Base-by-base conservation (phyloP, 768 basidiomycete genomes). In the Kwoniella sp. region DNA sequence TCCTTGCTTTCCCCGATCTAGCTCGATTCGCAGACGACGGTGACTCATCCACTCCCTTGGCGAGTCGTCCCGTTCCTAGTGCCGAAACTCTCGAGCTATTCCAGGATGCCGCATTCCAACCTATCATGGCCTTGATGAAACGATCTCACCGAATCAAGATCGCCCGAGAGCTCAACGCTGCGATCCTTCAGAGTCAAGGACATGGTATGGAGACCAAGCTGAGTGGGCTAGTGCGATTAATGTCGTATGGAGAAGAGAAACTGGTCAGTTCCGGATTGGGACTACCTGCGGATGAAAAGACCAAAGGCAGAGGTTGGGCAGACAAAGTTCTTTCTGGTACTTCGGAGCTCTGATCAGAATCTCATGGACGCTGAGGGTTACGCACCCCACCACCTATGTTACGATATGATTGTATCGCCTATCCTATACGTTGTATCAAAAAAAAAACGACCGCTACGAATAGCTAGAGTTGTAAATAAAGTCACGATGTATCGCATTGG, bases 81-180 rank as follows among this genome's bases (percentile, higher is more conserved):
- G 54, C 48, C 12, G 40, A 60, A 26, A 74, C 69, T 46, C 46
- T 68, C 1, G 59, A 62, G 13, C 55, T 71, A 9, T 62, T 76
- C 30, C 57, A 68, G 26, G 75, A 77, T 47, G 68, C 75, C 17
- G 72, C 70, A 15, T 90, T 91, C 24, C 70, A 84, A 25, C 84
- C 84, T 47, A 91, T 96, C 69, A 83, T 86, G 21, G 88, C 92
- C 59, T 82, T 98, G 58, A 81, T 98, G 76, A 88, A 89, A 27
- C 89, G 90, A 29, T 88, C 87, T 22, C 93, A 97, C 78, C 85
- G 95, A 54, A 85, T 91, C 86, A 90, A 89, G 82, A 95, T 94
- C n/a, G 94, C 94, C 0, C 88, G 90, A 22, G 92, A 95, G 81
- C 88, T 98, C 77, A 99, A 99, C 76, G 89, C 91, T 0, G 94